A percentile compares a stretch with the other conserved stretches of the same genome.
These are phyloP conservation scores for Bodo saltans DNA, from an alignment of 78 protist genomes.

Conservation along the genomic window DNA sequence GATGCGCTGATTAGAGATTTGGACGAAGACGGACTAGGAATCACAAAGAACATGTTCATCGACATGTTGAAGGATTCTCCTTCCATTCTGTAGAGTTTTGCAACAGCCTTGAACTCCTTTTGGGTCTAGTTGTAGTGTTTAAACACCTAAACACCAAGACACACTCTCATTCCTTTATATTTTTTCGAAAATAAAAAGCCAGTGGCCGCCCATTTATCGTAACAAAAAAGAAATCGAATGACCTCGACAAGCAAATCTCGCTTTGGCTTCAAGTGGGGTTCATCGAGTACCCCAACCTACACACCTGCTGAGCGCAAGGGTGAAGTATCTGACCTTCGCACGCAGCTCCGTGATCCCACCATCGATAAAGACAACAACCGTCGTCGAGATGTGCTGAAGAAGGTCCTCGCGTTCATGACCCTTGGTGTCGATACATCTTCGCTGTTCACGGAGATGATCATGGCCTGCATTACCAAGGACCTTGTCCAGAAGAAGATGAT, in stretches of 20 bases:
- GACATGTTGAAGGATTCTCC: no score
- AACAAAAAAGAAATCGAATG: no score
- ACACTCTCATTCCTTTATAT: no score
- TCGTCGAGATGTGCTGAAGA: conserved; percentile 58
- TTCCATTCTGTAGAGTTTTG: no score
- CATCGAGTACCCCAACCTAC: not conserved
- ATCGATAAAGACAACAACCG: conserved; percentile 33
- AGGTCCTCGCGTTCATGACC: conserved; percentile 82
- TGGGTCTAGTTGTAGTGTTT: no score
- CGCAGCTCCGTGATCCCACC: conserved; percentile 40
- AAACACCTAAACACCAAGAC: no score
- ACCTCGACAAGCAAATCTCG: not conserved
- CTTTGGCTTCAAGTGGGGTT: not conserved
- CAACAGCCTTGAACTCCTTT: no score
- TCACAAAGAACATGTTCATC: no score
- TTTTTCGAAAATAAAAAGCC: no score
- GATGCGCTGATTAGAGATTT: no score
- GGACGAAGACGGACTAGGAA: no score
- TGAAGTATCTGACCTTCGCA: conserved; percentile 62
- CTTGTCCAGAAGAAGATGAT: conserved; percentile 75
- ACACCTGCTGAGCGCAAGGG: conserved; percentile 48
- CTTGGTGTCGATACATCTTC: conserved; percentile 84
- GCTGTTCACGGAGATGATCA: conserved; percentile 78
- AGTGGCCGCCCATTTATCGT: no score
- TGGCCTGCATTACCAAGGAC: conserved; percentile 63